phyloP scores from a whole-genome alignment of 1,284 basidiomycete species.

The Irpex lacteus region DNA sequence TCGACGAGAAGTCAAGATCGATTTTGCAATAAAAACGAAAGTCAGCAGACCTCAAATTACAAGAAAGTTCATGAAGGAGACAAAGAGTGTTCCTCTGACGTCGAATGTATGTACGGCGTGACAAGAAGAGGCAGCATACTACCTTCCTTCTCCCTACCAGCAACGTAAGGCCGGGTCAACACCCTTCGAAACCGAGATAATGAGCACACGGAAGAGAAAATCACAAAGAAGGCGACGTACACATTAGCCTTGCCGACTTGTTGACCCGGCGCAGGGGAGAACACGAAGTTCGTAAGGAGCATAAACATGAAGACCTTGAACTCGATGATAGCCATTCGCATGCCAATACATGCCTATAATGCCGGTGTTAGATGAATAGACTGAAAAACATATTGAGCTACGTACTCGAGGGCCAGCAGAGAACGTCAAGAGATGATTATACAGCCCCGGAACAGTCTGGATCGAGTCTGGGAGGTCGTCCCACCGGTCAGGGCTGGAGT shows the following conservation, averaged over 20 bases:
- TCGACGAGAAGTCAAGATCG: no score
- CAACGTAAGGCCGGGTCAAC: conserved; percentile 67
- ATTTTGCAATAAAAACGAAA: no score
- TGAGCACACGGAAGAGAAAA: conserved; percentile 2
- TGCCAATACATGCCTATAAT: conserved; percentile 71
- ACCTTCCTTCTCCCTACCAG: conserved; percentile 57
- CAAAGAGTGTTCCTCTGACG: background rate
- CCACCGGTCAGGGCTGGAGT: conserved; percentile 72
- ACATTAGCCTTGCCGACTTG: conserved; percentile 67
- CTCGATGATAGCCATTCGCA: conserved; percentile 76
- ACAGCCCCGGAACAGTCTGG: conserved; percentile 61
- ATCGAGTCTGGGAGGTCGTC: conserved; percentile 67
- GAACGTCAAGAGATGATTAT: conserved; percentile 68
- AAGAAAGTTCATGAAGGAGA: background rate
- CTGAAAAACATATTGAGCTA: conserved; percentile 10
- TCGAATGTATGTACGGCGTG: conserved; percentile 28
- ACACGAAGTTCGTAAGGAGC: conserved; percentile 64
- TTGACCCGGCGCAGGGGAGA: conserved; percentile 46
- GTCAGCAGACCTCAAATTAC: no score
- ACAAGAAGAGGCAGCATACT: conserved; percentile 68
- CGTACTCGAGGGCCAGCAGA: conserved; percentile 76
- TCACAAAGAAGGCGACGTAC: conserved; percentile 39
- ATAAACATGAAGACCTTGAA: conserved; percentile 75
- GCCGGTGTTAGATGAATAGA: background rate
- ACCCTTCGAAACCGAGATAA: conserved; percentile 44